Evolutionary conservation across 169 alveolate species (phyloP).

Genomic region (Babesia bovis): DNA sequence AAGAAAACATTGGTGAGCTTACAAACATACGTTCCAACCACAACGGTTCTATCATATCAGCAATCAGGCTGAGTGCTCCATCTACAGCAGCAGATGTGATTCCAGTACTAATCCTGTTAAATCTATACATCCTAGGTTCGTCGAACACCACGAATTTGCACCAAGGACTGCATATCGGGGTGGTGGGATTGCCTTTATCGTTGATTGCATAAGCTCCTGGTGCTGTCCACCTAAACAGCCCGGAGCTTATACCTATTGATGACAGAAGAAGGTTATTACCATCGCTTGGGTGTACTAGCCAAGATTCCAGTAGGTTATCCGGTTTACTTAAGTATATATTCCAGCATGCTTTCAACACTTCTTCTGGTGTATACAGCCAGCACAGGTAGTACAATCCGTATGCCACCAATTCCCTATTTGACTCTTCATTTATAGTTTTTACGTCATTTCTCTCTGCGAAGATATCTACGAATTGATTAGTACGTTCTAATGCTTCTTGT

Average conservation of each 20-base stretch:
- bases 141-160: constrained; percentile 48
- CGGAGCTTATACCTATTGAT: constrained; percentile 47
- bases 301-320: constrained; percentile 8
- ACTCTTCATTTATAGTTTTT: constrained; percentile 26
- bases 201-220: constrained; percentile 57
- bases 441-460: constrained; percentile 9
- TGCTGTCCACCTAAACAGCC: constrained; percentile 42
- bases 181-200: constrained; percentile 40
- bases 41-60: constrained; percentile 28
- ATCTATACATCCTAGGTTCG: constrained; percentile 13
- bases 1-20: constrained; percentile 26
- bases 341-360: constrained; percentile 42
- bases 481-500: background rate
- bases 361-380: constrained; percentile 61
- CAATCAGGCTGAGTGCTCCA: constrained; percentile 31
- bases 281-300: constrained; percentile 8
- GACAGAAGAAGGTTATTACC: constrained; percentile 8
- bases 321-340: background rate
- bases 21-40: constrained; percentile 40
- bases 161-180: constrained; percentile 61
- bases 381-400: constrained; percentile 52
- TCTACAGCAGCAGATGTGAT: constrained; percentile 48
- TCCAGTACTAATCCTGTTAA: constrained; percentile 27
- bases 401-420: constrained; percentile 17
- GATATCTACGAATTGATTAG: constrained; percentile 25